Percentiles rank a stretch among this genome's conserved stretches.
Evolutionary conservation across 176 grass and related monocot genomes (phyloP).

Genomic region (Puya raimondii): DNA sequence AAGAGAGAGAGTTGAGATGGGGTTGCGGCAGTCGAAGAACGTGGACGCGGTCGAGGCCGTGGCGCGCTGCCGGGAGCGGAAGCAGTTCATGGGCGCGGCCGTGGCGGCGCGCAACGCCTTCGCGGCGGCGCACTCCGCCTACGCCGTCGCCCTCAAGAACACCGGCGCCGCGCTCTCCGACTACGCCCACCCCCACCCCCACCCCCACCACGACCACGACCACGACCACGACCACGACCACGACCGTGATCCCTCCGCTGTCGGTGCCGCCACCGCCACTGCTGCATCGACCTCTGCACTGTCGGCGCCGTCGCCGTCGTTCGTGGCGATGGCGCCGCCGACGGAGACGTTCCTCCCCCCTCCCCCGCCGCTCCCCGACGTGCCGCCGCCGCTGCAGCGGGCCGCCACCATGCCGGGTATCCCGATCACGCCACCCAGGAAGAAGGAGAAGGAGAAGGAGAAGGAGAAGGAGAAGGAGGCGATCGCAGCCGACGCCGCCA

Average conservation of each 20-base stretch:
- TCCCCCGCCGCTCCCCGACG: constrained; percentile 30
- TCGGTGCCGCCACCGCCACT: constrained; percentile 23
- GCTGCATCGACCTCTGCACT: constrained; percentile 23
- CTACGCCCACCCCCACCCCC: constrained; percentile 52
- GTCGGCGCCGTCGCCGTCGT: background rate
- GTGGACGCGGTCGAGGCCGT: constrained; percentile 70
- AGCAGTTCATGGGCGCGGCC: constrained; percentile 41
- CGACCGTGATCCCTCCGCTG: constrained; percentile 6
- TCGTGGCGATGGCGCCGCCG: constrained; percentile 9
- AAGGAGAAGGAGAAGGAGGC: no score
- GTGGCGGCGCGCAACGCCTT: constrained; percentile 69
- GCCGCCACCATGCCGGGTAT: constrained; percentile 78
- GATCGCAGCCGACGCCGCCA: constrained; percentile 17
- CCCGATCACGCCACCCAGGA: constrained; percentile 38
- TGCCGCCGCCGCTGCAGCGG: constrained; percentile 41
- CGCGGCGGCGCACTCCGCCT: constrained; percentile 77
- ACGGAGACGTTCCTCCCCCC: constrained; percentile 36
- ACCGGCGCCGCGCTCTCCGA: constrained; percentile 75
- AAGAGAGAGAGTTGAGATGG: constrained; percentile 33
- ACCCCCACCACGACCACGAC: constrained; percentile 15
- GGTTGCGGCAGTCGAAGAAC: constrained; percentile 83
- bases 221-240: constrained; percentile 6
- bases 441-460: constrained; percentile 18
- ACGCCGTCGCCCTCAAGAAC: constrained; percentile 60
- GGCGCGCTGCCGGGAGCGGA: constrained; percentile 65